Percentiles rank a stretch among this genome's conserved stretches.
phyloP scores from a whole-genome alignment of 768 basidiomycete genomes.

The Chalciporus sphaerocephalus region DNA sequence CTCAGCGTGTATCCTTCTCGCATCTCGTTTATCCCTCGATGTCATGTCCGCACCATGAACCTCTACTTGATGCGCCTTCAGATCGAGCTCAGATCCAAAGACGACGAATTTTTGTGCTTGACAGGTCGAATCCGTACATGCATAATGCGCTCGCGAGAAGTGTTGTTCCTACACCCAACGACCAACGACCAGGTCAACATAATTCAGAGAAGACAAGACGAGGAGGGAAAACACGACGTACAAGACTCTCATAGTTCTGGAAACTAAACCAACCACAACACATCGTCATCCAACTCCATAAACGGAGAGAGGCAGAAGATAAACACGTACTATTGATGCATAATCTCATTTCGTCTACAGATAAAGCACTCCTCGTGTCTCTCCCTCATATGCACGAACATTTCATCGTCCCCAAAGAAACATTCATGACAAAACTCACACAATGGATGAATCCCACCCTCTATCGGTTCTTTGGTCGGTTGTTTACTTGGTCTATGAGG shows the following conservation, averaged over 20 bases:
- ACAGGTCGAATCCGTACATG: slow-evolving; percentile 71
- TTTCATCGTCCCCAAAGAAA: slow-evolving; percentile 88
- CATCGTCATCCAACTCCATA: background rate
- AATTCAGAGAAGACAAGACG: background rate
- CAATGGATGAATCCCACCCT: slow-evolving; percentile 70
- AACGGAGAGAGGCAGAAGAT: slow-evolving; percentile 1
- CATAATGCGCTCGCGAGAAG: slow-evolving; percentile 70
- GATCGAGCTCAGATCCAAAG: slow-evolving; percentile 80
- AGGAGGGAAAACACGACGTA: slow-evolving; percentile 34
- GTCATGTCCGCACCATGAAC: slow-evolving; percentile 75
- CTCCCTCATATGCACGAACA: slow-evolving; percentile 92
- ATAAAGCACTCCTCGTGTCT: slow-evolving; percentile 95
- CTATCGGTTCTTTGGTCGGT: slow-evolving; percentile 50
- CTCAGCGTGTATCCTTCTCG: slow-evolving; percentile 57
- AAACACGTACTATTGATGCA: slow-evolving; percentile 77
- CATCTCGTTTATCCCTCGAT: slow-evolving; percentile 63
- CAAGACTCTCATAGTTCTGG: slow-evolving; percentile 71
- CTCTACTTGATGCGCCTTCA: slow-evolving; percentile 87
- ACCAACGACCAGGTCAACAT: slow-evolving; percentile 4
- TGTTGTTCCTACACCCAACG: slow-evolving; percentile 56
- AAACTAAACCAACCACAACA: slow-evolving; percentile 46
- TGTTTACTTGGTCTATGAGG: slow-evolving; percentile 39
- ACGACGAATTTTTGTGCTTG: slow-evolving; percentile 91
- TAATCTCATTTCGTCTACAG: slow-evolving; percentile 77
- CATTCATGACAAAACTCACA: slow-evolving; percentile 92